phyloP scores from a whole-genome alignment of 106 monocot species.

The Acanthochlamys bracteata region DNA sequence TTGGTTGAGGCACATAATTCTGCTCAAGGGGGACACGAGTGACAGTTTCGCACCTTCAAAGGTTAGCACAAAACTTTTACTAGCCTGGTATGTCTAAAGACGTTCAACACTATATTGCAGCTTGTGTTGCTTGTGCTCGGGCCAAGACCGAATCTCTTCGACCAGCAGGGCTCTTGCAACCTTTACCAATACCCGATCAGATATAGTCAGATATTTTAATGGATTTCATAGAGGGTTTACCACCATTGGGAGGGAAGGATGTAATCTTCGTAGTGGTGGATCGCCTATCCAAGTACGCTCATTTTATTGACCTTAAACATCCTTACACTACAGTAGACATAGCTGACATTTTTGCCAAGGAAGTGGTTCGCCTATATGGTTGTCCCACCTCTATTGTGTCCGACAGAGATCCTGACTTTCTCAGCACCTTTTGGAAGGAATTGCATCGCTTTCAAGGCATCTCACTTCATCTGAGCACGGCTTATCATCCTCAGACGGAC shows the following conservation, averaged over 20 bases:
- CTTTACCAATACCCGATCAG: neutral
- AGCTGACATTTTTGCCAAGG: neutral
- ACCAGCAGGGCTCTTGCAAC: neutral
- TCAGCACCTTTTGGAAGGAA: too few relatives aligned
- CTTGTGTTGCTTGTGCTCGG: neutral
- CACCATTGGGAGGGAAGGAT: neutral
- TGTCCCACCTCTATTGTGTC: too few relatives aligned
- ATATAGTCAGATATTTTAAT: neutral
- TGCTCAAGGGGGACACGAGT: neutral
- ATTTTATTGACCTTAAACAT: neutral
- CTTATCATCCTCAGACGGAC: too few relatives aligned
- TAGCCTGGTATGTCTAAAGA: neutral
- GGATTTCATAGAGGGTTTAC: neutral
- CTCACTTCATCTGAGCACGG: too few relatives aligned
- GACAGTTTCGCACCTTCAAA: neutral
- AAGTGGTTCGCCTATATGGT: neutral
- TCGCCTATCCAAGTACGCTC: neutral
- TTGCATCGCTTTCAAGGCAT: too few relatives aligned
- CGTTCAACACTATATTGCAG: neutral
- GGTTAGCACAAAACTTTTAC: neutral
- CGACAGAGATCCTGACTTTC: too few relatives aligned
- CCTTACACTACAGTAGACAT: neutral
- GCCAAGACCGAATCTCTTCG: neutral
- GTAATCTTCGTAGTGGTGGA: neutral
- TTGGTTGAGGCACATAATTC: neutral